Evolutionary conservation across 1,284 basidiomycete genomes (phyloP), one percentile per base, ranked within the genome.

Genomic region (Polyporus tsugae): DNA sequence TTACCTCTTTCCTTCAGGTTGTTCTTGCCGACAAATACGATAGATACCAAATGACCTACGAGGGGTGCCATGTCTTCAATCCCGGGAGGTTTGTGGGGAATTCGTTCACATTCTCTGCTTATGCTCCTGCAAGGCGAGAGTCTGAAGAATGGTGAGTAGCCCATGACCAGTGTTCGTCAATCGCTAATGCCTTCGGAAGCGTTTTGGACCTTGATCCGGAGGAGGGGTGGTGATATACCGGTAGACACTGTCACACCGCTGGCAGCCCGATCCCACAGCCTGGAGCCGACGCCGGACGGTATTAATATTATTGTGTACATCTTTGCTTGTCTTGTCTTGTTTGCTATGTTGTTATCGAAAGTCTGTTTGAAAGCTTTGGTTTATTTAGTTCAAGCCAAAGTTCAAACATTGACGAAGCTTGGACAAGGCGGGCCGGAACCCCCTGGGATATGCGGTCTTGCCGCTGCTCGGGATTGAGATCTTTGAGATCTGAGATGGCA

Each of bases 11-110:
- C 15, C 52, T 59, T 13, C 75, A 97, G 95, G 85, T 98, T 29
- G 87, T 99, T n/a, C 86, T 99, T 13, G 98, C 98, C 0, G 98
- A 99, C 82, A 96, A 93, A 79, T 99, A 98, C 79, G 97, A 99
- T 77, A 89, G 94, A 44, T 99, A 95, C 80, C 96, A 98, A 76
- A 86, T 99, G 73, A 99, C 97, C 0, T 99, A 99, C 78, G 97
- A 97, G 72, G 96, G 95, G 6, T 99, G 98, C 77, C 97, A 99
- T 80, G 98, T 99, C 38, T 96, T 99, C 85, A 99, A 99, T 79
- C 98, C 98, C 0, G 97, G 98, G 15, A 90, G 91, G 63, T 96
- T 97, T 76, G 83, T 95, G 19, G 89, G 92, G 9, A 92, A 88
- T 57, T 86, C 91, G 3, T 92, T 94, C 74, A 86, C 89, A 19